These are phyloP conservation scores for Tetradesmus lagerheimii DNA, from an alignment of 139 green algal species.

Conservation along the genomic window DNA sequence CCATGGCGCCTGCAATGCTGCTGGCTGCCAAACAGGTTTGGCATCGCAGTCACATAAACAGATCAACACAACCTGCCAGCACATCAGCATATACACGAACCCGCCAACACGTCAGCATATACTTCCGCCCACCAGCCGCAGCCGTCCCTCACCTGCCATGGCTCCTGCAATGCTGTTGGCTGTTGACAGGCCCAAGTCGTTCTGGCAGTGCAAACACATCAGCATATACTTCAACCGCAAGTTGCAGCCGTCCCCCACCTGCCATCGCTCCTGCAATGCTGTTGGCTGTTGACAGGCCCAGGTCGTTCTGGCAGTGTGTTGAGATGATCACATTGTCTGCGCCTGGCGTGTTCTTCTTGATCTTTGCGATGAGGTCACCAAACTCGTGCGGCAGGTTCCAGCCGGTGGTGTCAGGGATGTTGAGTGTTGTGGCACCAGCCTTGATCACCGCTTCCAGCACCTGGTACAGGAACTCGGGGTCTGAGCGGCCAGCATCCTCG, in stretches of 20 bases:
- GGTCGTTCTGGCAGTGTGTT: constrained; percentile 99
- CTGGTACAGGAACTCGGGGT: constrained; percentile 94
- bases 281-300: constrained; percentile 98
- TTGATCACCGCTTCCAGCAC: constrained; percentile 88
- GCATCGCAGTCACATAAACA: too few relatives aligned
- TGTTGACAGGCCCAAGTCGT: too few relatives aligned
- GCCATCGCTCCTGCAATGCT: constrained; percentile 85
- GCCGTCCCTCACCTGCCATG: not conserved
- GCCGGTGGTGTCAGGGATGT: constrained; percentile 98
- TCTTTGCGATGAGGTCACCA: constrained; percentile 86
- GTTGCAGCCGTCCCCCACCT: not conserved
- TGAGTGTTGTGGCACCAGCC: constrained; percentile 98
- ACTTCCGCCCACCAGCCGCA: too few relatives aligned
- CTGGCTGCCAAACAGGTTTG: too few relatives aligned
- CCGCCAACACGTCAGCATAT: too few relatives aligned
- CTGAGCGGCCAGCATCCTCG: constrained; percentile 94
- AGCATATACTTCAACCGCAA: not conserved
- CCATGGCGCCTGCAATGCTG: too few relatives aligned
- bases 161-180: not conserved
- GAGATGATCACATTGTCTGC: constrained; percentile 87
- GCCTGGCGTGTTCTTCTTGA: constrained; percentile 93
- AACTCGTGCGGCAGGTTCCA: constrained; percentile 98
- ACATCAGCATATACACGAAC: too few relatives aligned
- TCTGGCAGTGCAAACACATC: constrained; percentile 68
- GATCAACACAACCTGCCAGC: too few relatives aligned